Evolutionary conservation across 768 basidiomycete genomes (phyloP).

Genomic region (Russula earlei): DNA sequence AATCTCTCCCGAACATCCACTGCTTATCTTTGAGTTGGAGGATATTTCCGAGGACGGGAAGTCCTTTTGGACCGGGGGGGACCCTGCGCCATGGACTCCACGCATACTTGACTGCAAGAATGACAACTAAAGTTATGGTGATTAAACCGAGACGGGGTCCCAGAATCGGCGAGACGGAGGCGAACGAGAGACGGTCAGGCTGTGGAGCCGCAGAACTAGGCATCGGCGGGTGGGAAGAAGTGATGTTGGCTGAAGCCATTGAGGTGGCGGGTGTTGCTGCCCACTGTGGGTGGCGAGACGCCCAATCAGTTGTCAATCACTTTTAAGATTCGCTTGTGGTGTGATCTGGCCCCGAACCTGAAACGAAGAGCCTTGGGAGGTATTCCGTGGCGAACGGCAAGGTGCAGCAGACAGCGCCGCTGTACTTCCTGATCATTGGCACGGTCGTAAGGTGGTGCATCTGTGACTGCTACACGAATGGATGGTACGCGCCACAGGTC

Average conservation of each 20-base stretch:
- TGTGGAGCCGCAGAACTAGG: not conserved
- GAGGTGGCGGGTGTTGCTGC: not conserved
- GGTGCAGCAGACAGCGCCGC: no score
- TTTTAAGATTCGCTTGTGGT: no score
- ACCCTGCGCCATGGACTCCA: conserved; percentile 1
- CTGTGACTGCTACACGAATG: no score
- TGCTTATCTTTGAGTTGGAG: not conserved
- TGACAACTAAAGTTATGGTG: not conserved
- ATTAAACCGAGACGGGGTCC: not conserved
- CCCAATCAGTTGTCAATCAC: no score
- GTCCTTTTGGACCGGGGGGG: conserved; percentile 1
- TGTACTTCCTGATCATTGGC: no score
- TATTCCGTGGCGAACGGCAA: no score
- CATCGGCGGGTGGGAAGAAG: no score
- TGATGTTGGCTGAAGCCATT: not conserved
- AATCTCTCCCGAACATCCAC: not conserved
- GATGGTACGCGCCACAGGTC: no score
- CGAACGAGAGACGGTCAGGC: not conserved
- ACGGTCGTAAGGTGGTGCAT: no score
- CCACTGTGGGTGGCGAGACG: no score
- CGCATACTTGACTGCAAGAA: not conserved
- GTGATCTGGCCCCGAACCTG: no score
- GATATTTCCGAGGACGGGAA: conserved; percentile 1
- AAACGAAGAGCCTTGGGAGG: no score
- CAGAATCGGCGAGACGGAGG: not conserved